These are phyloP conservation scores for Fraxinus sp. DNA, from an alignment of 305 asterid genomes.

Conservation along the genomic window DNA sequence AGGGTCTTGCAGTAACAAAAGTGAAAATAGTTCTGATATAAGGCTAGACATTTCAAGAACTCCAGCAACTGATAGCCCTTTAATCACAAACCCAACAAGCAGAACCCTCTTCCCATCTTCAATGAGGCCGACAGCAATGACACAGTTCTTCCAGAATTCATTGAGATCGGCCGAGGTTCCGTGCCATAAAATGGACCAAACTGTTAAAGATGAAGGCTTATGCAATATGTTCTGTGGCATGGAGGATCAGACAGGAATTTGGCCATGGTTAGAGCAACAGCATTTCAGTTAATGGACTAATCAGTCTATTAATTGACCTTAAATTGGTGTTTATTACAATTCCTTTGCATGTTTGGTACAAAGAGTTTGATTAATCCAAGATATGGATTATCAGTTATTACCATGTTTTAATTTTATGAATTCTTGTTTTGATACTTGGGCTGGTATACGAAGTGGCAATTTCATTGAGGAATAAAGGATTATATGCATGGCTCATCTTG, in stretches of 20 bases:
- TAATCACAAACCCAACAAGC: conserved; percentile 25
- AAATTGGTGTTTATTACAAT: conserved; percentile 1
- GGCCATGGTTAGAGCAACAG: conserved; percentile 72
- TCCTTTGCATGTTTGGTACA: conserved; percentile 14
- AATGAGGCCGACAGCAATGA: conserved; percentile 26
- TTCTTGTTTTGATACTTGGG: conserved; percentile 26
- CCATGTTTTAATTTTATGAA: conserved; percentile 8
- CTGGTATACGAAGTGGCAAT: conserved; percentile 33
- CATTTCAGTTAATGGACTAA: conserved; percentile 40
- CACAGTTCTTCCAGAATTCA: conserved; percentile 14
- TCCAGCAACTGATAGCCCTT: conserved; percentile 50
- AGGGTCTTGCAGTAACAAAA: conserved; percentile 61
- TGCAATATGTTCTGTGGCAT: conserved; percentile 59
- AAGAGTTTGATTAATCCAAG: background rate
- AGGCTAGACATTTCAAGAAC: conserved; percentile 49
- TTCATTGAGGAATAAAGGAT: conserved; percentile 27
- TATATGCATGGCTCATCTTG: background rate
- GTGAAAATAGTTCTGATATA: conserved; percentile 65
- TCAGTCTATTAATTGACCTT: background rate
- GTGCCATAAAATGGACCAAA: conserved; percentile 39
- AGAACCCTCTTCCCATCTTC: conserved; percentile 41
- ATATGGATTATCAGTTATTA: background rate
- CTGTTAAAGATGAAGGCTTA: conserved; percentile 61
- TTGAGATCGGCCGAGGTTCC: conserved; percentile 36
- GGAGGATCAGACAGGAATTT: conserved; percentile 67